Conservation (phyloP, 1,284 basidiomycete genomes). For the Lentinula novae-zelandiae region DNA sequence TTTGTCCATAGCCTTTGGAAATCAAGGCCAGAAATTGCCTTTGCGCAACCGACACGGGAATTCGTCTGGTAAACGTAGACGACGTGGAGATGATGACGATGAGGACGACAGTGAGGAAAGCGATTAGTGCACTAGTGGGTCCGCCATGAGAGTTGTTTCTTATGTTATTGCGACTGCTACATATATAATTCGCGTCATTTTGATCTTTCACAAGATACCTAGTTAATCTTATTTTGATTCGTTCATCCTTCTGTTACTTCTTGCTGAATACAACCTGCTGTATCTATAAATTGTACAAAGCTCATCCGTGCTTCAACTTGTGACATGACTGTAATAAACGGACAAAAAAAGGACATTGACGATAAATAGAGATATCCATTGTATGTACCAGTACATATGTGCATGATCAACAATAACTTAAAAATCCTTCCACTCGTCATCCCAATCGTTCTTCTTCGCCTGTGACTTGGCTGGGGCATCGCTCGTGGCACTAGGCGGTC, state of each 20-base stretch:
- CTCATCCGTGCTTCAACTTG: not conserved
- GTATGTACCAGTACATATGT: not conserved
- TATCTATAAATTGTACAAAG: not conserved
- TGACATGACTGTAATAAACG: not conserved
- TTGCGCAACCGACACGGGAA: constrained; percentile 69
- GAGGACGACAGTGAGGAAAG: constrained; percentile 36
- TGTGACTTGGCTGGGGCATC: constrained; percentile 19
- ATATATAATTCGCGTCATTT: not conserved
- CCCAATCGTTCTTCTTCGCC: constrained; percentile 55
- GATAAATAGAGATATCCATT: constrained; percentile 1
- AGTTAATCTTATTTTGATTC: constrained; percentile 2
- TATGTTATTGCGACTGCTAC: not conserved
- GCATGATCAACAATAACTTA: constrained; percentile 28
- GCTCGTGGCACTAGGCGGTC: constrained; percentile 15
- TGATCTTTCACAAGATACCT: not conserved
- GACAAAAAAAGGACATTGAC: not conserved
- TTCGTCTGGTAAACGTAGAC: constrained; percentile 53
- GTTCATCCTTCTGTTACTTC: not conserved
- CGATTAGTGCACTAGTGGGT: constrained; percentile 16
- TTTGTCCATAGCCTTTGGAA: constrained; percentile 86
- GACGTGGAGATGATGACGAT: constrained; percentile 48
- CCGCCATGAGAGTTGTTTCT: not conserved
- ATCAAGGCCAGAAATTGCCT: constrained; percentile 88
- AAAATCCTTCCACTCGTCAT: constrained; percentile 77
- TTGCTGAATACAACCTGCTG: not conserved